Evolutionary conservation across 768 basidiomycete genomes (phyloP), one percentile per base, ranked within the genome.

Genomic region (Cantharellus anzutake): DNA sequence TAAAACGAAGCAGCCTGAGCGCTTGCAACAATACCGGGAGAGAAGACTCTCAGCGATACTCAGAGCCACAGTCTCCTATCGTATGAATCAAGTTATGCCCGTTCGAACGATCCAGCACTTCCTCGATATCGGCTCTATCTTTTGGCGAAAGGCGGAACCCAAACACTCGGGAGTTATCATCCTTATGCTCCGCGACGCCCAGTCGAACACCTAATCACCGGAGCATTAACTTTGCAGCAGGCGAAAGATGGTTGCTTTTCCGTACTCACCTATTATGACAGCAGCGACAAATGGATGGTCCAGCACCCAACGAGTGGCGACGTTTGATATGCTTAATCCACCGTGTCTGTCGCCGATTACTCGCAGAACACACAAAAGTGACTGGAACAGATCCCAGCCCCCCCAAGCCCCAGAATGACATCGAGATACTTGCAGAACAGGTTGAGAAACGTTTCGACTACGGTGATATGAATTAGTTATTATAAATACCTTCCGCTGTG

Each of bases 61-160:
- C 86, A 3, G 82, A 80, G 42, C 87, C 86, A 68, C 87, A 90
- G 68, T 90, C 87, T 5, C 86, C 86, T 61, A 90, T 81, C 37
- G 74, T 74, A 3, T 73, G 76, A 59, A 86, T 83, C 67, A 88
- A 74, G 34, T 67, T 74, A 50, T 78, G 71, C 2, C 82, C 78
- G 42, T 80, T 78, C 16, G 83, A 86, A 50, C 72, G 75, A 2
- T 68, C 72, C 7, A 88, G 70, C 35, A 89, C 79, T 1, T 68
- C 71, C 60, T 84, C 81, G 63, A 90, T 84, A n/a, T 70, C 76
- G 4, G 69, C 67, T 50, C 76, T 76, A 65, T 90, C 87, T 40
- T 75, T 71, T 1, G 72, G 71, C 2, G 73, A 75, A 57, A 90
- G 70, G 2, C 64, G 68, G 67, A 87, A 81, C 2, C 73, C 75